phyloP scores from a whole-genome alignment of 805 yeast genomes.

The Candida krabiensis region DNA sequence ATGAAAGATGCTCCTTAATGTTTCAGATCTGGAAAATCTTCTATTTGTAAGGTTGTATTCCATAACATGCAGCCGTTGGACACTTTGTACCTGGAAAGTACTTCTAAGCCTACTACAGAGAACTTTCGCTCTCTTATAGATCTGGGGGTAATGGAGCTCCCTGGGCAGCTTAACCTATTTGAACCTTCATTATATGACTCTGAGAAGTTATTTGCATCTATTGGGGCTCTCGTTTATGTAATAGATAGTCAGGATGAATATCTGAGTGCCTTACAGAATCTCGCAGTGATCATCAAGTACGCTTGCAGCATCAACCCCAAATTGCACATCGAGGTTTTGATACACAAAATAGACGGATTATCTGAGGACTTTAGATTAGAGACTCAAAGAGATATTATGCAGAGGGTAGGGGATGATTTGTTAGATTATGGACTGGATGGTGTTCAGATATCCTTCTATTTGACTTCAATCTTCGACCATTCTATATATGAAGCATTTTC shows the following conservation, averaged over 20 bases:
- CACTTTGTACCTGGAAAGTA: conserved; percentile 85
- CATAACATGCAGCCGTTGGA: conserved; percentile 96
- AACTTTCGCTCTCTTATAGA: conserved; percentile 82
- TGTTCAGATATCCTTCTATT: conserved; percentile 85
- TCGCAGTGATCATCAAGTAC: conserved; percentile 83
- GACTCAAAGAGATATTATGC: conserved; percentile 95
- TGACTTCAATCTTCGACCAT: conserved; percentile 93
- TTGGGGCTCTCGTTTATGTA: conserved; percentile 91
- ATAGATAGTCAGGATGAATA: conserved; percentile 96
- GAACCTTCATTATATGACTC: conserved; percentile 78
- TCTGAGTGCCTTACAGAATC: conserved; percentile 82
- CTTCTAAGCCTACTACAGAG: conserved; percentile 85
- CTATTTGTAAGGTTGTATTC: conserved; percentile 93
- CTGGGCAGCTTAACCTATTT: conserved; percentile 88
- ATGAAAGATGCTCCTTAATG: too few relatives aligned
- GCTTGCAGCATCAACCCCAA: conserved; percentile 83
- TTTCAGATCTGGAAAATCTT: conserved; percentile 86
- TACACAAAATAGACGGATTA: conserved; percentile 94
- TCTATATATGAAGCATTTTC: conserved; percentile 95
- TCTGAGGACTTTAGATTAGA: conserved; percentile 92
- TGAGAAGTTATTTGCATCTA: conserved; percentile 71
- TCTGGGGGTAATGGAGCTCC: conserved; percentile 87
- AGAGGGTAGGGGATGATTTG: conserved; percentile 89
- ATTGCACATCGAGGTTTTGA: conserved; percentile 86
- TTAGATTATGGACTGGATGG: conserved; percentile 88